Evolutionary conservation across 2,329 filamentous ascomycete species (phyloP).

Genomic region (Monosporascus sp.): DNA sequence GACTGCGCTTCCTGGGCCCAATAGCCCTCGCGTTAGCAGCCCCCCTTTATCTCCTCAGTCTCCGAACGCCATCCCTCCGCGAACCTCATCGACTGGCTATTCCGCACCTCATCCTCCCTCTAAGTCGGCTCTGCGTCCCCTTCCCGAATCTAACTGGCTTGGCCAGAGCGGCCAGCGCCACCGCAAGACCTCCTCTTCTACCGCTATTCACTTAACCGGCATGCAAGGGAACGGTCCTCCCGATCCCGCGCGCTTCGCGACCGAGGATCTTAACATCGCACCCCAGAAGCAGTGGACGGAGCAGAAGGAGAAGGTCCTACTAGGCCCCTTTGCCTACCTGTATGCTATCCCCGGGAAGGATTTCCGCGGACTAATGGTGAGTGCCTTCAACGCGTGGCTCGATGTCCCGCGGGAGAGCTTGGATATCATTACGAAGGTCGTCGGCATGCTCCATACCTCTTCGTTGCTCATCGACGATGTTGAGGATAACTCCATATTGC

Average conservation of each 20-base stretch:
- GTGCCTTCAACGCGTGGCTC: slow-evolving; percentile 76
- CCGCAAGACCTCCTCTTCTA: slow-evolving; percentile 24
- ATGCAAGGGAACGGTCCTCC: slow-evolving; percentile 37
- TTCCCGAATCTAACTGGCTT: slow-evolving; percentile 60
- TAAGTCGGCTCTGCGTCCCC: slow-evolving; percentile 43
- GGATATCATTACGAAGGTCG: slow-evolving; percentile 69
- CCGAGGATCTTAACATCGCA: slow-evolving; percentile 50
- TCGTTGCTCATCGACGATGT: slow-evolving; percentile 84
- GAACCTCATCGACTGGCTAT: slow-evolving; percentile 63
- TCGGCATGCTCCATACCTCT: slow-evolving; percentile 82
- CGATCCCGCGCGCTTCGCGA: slow-evolving; percentile 48
- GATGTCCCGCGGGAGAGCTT: slow-evolving; percentile 66
- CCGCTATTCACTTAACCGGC: slow-evolving; percentile 19
- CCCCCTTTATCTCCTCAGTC: slow-evolving; percentile 33
- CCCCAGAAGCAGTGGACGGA: slow-evolving; percentile 56
- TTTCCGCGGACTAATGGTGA: slow-evolving; percentile 73
- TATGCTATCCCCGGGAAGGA: slow-evolving; percentile 77
- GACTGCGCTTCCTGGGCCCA: slow-evolving; percentile 15
- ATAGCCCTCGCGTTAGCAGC: slow-evolving; percentile 3
- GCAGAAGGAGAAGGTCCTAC: slow-evolving; percentile 72
- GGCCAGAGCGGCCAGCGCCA: slow-evolving; percentile 32
- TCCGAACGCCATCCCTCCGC: slow-evolving; percentile 66
- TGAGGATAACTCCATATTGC: slow-evolving; percentile 72
- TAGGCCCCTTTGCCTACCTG: slow-evolving; percentile 77
- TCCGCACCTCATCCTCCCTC: slow-evolving; percentile 25